Conservation (phyloP, 2,329 filamentous ascomycete genomes). For the Aurifilum marmelostoma region DNA sequence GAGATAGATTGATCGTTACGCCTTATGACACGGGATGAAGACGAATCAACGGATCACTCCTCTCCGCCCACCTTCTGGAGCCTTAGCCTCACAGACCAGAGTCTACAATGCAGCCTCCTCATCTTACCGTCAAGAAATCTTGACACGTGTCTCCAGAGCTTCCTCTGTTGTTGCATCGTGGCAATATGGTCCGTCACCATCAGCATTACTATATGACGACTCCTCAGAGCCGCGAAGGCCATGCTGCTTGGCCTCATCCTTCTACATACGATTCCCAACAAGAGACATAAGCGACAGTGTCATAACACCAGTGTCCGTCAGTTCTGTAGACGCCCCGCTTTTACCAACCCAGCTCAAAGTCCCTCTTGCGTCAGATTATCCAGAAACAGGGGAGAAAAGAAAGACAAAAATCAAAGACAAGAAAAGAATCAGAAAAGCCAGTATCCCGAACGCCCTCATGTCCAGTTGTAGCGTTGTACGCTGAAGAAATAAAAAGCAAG, state of each 20-base stretch:
- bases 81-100: neutral
- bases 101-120: neutral
- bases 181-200: neutral
- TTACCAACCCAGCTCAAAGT: neutral
- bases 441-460: neutral
- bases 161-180: neutral
- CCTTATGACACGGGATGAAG: neutral
- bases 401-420: no score
- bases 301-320: neutral
- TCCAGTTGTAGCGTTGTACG: conserved; percentile 34
- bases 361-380: neutral
- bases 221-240: neutral
- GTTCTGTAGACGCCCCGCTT: conserved; percentile 6
- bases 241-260: neutral
- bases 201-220: neutral
- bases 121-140: neutral
- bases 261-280: neutral
- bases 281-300: neutral
- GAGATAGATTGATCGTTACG: no score
- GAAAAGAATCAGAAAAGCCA: neutral
- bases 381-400: no score
- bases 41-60: neutral
- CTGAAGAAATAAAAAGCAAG: neutral
- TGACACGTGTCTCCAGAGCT: neutral
- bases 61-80: neutral